A percentile compares a stretch with the other conserved stretches of the same genome.
These are phyloP conservation scores for Pseudevernia furfuracea DNA, from an alignment of 495 filamentous ascomycete species.

Conservation along the genomic window DNA sequence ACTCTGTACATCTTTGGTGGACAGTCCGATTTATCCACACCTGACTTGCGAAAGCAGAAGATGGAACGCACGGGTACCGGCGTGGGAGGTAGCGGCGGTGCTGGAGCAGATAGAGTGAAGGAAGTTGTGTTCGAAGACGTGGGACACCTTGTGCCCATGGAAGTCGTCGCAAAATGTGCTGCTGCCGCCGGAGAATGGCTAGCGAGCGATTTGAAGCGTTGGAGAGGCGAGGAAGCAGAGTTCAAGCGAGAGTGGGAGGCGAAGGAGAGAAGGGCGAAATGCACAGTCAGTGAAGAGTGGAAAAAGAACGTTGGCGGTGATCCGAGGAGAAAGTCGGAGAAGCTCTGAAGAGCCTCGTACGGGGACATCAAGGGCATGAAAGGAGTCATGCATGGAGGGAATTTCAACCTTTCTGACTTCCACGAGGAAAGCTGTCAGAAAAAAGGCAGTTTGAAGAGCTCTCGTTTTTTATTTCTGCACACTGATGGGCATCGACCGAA, in stretches of 20 bases:
- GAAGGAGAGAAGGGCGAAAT: constrained; percentile 47
- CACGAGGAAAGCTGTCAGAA: background rate
- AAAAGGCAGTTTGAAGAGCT: background rate
- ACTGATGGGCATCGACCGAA: background rate
- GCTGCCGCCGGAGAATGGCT: constrained; percentile 57
- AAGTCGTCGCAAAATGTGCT: constrained; percentile 59
- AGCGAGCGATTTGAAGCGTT: constrained; percentile 51
- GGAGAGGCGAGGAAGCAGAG: constrained; percentile 54
- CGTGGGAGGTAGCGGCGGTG: constrained; percentile 45
- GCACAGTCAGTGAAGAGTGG: constrained; percentile 51
- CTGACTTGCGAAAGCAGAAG: constrained; percentile 41
- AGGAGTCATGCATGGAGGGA: background rate
- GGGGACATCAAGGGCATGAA: background rate
- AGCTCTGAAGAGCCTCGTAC: constrained; percentile 27
- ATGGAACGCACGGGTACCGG: constrained; percentile 40
- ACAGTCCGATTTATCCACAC: constrained; percentile 52
- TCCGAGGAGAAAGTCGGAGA: constrained; percentile 17
- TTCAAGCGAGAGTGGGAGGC: constrained; percentile 49
- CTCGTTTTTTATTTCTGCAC: background rate
- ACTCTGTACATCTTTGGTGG: constrained; percentile 76
- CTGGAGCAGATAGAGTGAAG: constrained; percentile 56
- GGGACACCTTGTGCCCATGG: constrained; percentile 83
- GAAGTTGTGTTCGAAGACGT: constrained; percentile 55
- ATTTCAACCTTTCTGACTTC: background rate
- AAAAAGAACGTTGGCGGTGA: constrained; percentile 42